phyloP scores from a whole-genome alignment of 805 yeast genomes.

The Sungouiozyma ichnusensis region DNA sequence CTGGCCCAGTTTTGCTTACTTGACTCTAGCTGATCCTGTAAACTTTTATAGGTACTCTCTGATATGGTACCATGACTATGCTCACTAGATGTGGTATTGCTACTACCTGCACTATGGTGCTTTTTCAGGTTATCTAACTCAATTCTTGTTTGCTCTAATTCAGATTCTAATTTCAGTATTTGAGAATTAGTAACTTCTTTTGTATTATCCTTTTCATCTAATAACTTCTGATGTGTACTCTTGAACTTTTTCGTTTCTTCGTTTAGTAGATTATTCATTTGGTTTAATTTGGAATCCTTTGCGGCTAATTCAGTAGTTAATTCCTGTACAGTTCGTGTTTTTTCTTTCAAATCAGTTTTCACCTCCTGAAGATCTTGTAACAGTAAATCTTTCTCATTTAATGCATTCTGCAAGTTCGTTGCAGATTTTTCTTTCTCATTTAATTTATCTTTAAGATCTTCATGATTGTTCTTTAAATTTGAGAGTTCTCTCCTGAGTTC shows the following conservation, averaged over 20 bases:
- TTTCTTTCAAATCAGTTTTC: constrained; percentile 20
- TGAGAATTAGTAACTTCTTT: constrained; percentile 33
- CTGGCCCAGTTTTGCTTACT: constrained; percentile 77
- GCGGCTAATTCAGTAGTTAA: constrained; percentile 10
- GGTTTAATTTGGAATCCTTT: constrained; percentile 15
- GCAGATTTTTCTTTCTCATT: constrained; percentile 7
- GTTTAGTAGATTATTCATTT: not conserved
- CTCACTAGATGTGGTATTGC: constrained; percentile 7
- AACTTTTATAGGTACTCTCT: constrained; percentile 25
- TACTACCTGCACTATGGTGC: not conserved
- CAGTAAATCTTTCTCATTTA: not conserved
- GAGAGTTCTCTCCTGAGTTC: constrained; percentile 28
- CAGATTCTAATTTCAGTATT: constrained; percentile 50
- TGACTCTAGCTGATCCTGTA: constrained; percentile 62
- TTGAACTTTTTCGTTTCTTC: not conserved
- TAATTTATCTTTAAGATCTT: not conserved
- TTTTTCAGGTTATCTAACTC: constrained; percentile 38
- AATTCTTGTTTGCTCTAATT: constrained; percentile 57
- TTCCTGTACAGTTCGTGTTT: constrained; percentile 20
- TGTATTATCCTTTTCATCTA: constrained; percentile 11
- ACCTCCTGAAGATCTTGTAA: constrained; percentile 13
- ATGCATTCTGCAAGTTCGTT: constrained; percentile 8
- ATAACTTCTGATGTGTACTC: constrained; percentile 1
- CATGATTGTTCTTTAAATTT: not conserved
- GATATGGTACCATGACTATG: not conserved